Conservation (phyloP, 2,329 filamentous ascomycete species). For the Sclerotinia sclerotiorum region DNA sequence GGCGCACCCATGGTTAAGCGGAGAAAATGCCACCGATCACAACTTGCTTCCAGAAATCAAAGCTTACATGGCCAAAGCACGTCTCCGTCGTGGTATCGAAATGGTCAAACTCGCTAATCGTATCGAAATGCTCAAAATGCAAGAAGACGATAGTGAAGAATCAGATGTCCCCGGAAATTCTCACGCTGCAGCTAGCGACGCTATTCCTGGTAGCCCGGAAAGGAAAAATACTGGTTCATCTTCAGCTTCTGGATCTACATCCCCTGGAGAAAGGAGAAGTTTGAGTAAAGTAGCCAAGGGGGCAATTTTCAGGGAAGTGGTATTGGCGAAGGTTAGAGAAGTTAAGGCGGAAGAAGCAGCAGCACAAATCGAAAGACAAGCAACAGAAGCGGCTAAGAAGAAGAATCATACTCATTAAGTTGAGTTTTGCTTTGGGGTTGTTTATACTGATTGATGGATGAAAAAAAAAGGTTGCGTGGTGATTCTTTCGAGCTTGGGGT, state of each 20-base stretch:
- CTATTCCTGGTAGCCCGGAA: slow-evolving; percentile 37
- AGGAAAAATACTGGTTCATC: slow-evolving; percentile 25
- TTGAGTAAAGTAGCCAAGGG: slow-evolving; percentile 55
- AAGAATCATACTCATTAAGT: slow-evolving; percentile 29
- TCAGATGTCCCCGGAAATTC: slow-evolving; percentile 59
- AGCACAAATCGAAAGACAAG: slow-evolving; percentile 57
- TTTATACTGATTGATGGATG: neutral
- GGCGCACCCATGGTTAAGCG: slow-evolving; percentile 83
- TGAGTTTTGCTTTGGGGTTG: neutral
- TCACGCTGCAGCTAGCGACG: slow-evolving; percentile 54
- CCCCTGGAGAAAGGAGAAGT: slow-evolving; percentile 43
- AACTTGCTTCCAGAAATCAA: slow-evolving; percentile 97
- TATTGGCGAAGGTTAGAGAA: slow-evolving; percentile 88
- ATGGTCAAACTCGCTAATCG: slow-evolving; percentile 94
- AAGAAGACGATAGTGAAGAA: slow-evolving; percentile 82
- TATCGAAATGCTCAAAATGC: slow-evolving; percentile 90
- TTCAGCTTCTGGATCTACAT: slow-evolving; percentile 23
- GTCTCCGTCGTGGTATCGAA: slow-evolving; percentile 90
- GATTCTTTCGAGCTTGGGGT: slow-evolving; percentile 19
- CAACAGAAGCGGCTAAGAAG: slow-evolving; percentile 36
- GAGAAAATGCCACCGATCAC: slow-evolving; percentile 89
- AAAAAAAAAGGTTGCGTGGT: neutral
- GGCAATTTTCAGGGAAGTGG: slow-evolving; percentile 90
- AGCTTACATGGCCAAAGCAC: slow-evolving; percentile 87
- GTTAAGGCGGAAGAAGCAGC: slow-evolving; percentile 83